These are phyloP conservation scores for Herpotrichia juniperi DNA, from an alignment of 2,329 filamentous ascomycete species.

Conservation along the genomic window DNA sequence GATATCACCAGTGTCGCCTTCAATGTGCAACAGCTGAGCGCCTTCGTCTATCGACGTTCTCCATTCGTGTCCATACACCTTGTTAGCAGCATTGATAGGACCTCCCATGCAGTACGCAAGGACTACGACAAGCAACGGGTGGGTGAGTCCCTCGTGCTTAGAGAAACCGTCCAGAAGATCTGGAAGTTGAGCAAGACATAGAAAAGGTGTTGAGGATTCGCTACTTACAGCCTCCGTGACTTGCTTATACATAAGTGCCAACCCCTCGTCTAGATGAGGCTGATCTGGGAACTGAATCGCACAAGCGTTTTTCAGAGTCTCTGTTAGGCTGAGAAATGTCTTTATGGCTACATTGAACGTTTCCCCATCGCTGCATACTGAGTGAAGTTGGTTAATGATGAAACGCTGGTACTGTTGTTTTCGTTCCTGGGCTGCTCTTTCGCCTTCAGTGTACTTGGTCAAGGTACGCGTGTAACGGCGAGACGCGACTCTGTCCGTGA, in stretches of 20 bases:
- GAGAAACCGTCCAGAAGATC: background rate
- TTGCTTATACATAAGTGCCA: background rate
- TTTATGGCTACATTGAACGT: background rate
- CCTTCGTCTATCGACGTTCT: background rate
- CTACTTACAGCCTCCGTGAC: background rate
- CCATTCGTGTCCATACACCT: background rate
- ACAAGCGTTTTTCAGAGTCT: background rate
- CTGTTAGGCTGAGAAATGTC: background rate
- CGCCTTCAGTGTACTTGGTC: background rate
- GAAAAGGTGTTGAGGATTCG: background rate
- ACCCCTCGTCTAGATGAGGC: background rate
- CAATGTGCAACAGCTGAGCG: background rate
- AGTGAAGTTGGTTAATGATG: no score
- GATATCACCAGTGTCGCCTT: background rate
- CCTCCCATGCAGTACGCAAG: background rate
- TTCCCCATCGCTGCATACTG: background rate
- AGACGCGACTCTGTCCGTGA: background rate
- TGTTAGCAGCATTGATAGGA: background rate
- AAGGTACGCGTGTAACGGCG: background rate
- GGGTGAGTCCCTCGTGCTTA: background rate
- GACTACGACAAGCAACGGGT: background rate
- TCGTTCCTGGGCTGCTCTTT: no score
- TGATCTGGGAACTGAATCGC: background rate
- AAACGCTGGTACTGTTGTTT: no score
- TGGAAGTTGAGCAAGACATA: background rate